Evolutionary conservation across 768 basidiomycete species (phyloP).

Genomic region (Suillus plorans): DNA sequence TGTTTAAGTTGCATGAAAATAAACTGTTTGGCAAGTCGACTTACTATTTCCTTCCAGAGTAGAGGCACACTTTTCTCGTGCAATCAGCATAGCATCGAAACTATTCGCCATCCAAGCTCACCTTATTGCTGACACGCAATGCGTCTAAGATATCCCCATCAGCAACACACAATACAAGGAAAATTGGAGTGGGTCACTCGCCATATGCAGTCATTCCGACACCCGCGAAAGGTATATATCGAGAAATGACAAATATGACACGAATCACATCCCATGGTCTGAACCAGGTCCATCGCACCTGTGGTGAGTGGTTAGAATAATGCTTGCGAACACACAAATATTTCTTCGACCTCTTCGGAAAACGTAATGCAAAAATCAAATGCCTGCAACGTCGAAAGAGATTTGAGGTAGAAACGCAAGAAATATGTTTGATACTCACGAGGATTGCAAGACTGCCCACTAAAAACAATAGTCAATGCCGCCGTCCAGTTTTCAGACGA

Average conservation of each 20-base stretch:
- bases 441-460: constrained; percentile 19
- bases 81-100: constrained; percentile 3
- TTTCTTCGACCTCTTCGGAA: constrained; percentile 5
- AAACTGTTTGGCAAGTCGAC: background rate
- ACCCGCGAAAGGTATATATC: constrained; percentile 20
- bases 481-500: background rate
- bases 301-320: background rate
- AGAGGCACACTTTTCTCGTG: background rate
- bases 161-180: background rate
- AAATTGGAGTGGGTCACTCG: constrained; percentile 3
- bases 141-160: background rate
- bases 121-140: background rate
- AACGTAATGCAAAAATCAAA: constrained; percentile 13
- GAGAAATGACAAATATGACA: constrained; percentile 16
- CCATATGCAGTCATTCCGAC: constrained; percentile 14
- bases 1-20: background rate
- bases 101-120: background rate
- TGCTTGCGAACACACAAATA: background rate
- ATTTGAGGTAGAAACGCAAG: background rate
- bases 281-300: constrained; percentile 21
- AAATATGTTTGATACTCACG: constrained; percentile 5
- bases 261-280: constrained; percentile 16
- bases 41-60: constrained; percentile 11
- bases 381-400: background rate
- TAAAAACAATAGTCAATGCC: background rate